phyloP scores from a whole-genome alignment of 1,139 yeast species.

The Yamadazyma taylorii region DNA sequence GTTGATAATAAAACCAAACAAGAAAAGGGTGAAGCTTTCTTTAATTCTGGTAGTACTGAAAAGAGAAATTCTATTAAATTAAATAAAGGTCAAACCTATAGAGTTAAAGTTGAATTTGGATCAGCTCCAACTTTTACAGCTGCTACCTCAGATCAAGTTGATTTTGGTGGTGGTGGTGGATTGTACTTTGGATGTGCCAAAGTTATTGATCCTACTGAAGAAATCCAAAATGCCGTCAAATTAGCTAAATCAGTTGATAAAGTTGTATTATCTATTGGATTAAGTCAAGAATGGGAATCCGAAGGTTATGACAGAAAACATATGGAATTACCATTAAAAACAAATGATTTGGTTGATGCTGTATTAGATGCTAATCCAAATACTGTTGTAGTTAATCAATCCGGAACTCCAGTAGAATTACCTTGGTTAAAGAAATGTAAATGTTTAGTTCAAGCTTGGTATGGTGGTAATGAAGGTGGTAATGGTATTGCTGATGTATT shows the following conservation, averaged over 20 bases:
- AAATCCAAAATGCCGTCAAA: constrained; percentile 24
- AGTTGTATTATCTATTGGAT: constrained; percentile 43
- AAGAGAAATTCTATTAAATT: constrained; percentile 38
- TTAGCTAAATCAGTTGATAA: constrained; percentile 33
- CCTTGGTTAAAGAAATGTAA: constrained; percentile 53
- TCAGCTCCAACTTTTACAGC: constrained; percentile 45
- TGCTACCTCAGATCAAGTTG: constrained; percentile 16
- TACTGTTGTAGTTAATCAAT: constrained; percentile 55
- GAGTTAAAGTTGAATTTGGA: constrained; percentile 51
- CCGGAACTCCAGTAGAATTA: constrained; percentile 65
- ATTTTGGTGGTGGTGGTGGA: constrained; percentile 31
- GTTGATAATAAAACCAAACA: constrained; percentile 59
- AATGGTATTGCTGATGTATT: constrained; percentile 26
- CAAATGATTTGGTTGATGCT: constrained; percentile 47
- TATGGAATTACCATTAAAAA: constrained; percentile 45
- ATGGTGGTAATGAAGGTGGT: constrained; percentile 33
- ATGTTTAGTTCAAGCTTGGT: constrained; percentile 52
- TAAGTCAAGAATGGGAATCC: constrained; percentile 35
- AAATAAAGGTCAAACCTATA: constrained; percentile 42
- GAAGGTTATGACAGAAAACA: constrained; percentile 34
- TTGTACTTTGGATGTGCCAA: constrained; percentile 27
- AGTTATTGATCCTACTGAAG: constrained; percentile 21
- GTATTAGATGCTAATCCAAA: constrained; percentile 51
- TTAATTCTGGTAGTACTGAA: constrained; percentile 50
- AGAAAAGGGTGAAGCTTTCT: constrained; percentile 45